Evolutionary conservation across 441 rosid genomes (phyloP).

Genomic region (Oxalis stricta): DNA sequence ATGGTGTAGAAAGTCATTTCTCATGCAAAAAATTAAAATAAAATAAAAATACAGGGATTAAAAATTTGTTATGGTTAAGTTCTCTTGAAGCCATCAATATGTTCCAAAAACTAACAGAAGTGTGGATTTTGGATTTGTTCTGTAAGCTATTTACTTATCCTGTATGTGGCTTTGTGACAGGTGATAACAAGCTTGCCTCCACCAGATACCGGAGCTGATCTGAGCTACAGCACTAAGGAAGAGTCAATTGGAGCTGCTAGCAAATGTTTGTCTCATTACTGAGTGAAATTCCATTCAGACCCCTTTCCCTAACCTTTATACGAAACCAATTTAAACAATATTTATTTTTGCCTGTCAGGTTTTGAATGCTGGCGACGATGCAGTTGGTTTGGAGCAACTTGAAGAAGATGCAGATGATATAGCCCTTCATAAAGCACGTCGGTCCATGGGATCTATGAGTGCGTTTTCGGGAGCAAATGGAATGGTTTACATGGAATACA

Average conservation of each 20-base stretch:
- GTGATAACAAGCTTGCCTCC: slow-evolving; percentile 93
- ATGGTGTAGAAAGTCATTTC: no score
- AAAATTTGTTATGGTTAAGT: no score
- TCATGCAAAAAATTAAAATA: no score
- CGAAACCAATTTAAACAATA: no score
- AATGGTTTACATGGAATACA: slow-evolving; percentile 86
- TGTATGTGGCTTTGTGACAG: slow-evolving; percentile 18
- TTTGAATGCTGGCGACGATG: slow-evolving; percentile 72
- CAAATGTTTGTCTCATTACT: slow-evolving; percentile 29
- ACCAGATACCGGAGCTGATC: slow-evolving; percentile 57
- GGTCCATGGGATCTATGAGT: slow-evolving; percentile 60
- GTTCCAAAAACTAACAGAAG: background rate
- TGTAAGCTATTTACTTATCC: slow-evolving; percentile 1
- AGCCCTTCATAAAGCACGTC: slow-evolving; percentile 64
- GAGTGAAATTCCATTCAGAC: no score
- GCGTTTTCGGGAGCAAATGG: slow-evolving; percentile 83
- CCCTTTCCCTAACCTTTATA: no score
- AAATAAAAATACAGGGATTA: no score
- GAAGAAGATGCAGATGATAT: slow-evolving; percentile 91
- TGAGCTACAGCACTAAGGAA: slow-evolving; percentile 53
- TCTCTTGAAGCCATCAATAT: no score
- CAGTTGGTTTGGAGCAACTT: slow-evolving; percentile 70
- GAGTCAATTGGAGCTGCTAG: slow-evolving; percentile 69
- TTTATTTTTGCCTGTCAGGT: slow-evolving; percentile 33
- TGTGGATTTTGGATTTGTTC: no score